phyloP scores from a whole-genome alignment of 2,329 filamentous ascomycete genomes.

The Aspergillus ibericus region DNA sequence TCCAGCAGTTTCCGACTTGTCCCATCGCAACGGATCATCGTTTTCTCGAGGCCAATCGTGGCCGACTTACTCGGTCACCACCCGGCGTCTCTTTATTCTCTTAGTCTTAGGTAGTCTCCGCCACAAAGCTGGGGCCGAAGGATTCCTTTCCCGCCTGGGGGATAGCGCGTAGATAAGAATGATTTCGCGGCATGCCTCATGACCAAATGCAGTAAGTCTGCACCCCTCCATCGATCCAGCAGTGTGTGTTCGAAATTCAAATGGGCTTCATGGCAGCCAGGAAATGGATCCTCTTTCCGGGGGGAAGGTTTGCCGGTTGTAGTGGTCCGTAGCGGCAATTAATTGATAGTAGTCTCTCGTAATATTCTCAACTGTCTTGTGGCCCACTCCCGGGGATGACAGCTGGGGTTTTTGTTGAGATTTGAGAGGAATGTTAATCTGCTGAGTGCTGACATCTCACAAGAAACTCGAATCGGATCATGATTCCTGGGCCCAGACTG shows the following conservation, averaged over 20 bases:
- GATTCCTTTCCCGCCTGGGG: conserved; percentile 4
- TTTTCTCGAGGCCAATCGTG: not conserved
- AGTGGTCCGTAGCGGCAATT: not conserved
- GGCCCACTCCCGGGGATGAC: not conserved
- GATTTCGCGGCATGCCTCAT: not conserved
- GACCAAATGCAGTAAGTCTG: not conserved
- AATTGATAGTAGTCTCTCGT: not conserved
- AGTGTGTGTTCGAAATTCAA: not conserved
- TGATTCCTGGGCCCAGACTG: too few relatives aligned
- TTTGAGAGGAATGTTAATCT: not conserved
- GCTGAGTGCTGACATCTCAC: not conserved
- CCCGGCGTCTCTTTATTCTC: not conserved
- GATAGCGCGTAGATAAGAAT: conserved; percentile 5
- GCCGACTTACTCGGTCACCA: not conserved
- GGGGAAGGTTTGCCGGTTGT: conserved; percentile 4
- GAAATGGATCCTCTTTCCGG: not conserved
- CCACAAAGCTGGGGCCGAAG: conserved; percentile 7
- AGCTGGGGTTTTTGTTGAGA: not conserved
- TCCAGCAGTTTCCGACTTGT: not conserved
- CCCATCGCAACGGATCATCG: too few relatives aligned
- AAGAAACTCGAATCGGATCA: not conserved
- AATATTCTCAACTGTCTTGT: not conserved
- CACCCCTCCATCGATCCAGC: not conserved
- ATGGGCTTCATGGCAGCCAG: not conserved
- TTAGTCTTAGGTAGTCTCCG: not conserved